Evolutionary conservation across 2,329 filamentous ascomycete species (phyloP).

Genomic region (Alternaria conjuncta): DNA sequence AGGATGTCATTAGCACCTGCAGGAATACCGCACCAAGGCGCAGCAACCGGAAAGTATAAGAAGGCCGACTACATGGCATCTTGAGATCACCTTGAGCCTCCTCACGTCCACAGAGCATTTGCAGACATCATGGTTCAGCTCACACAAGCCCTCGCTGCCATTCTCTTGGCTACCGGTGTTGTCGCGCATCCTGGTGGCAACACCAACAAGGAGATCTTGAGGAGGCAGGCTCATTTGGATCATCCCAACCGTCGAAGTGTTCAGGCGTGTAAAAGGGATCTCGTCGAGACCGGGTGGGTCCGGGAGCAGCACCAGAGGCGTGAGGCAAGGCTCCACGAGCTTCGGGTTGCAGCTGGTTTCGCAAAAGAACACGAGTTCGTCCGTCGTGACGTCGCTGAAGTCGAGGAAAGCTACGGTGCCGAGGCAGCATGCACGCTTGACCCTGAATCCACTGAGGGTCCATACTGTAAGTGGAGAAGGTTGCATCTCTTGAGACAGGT

Average conservation of each 20-base stretch:
- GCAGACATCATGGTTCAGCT: conserved; percentile 35
- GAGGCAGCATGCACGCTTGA: conserved; percentile 42
- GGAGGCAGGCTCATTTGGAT: conserved; percentile 41
- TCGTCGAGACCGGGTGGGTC: conserved; percentile 42
- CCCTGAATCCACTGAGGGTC: conserved; percentile 42
- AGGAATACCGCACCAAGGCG: conserved; percentile 12
- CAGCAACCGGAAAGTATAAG: conserved; percentile 28
- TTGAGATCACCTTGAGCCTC: background rate
- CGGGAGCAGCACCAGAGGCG: conserved; percentile 47
- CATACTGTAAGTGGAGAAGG: conserved; percentile 38
- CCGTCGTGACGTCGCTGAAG: conserved; percentile 35
- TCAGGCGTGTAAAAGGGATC: conserved; percentile 38
- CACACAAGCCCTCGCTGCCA: conserved; percentile 28
- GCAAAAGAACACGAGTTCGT: conserved; percentile 37
- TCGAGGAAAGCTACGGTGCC: conserved; percentile 34
- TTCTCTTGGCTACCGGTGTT: conserved; percentile 33
- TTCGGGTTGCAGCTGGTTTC: conserved; percentile 47
- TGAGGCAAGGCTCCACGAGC: conserved; percentile 45
- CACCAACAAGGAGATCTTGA: conserved; percentile 37
- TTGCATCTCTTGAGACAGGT: background rate
- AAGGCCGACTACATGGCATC: conserved; percentile 6
- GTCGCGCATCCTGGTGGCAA: conserved; percentile 52
- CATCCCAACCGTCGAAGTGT: conserved; percentile 50
- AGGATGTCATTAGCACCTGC: conserved; percentile 14
- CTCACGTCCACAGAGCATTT: background rate